Evolutionary conservation across 2,329 filamentous ascomycete species (phyloP).

Genomic region (Macrophomina pseudophaseolina): DNA sequence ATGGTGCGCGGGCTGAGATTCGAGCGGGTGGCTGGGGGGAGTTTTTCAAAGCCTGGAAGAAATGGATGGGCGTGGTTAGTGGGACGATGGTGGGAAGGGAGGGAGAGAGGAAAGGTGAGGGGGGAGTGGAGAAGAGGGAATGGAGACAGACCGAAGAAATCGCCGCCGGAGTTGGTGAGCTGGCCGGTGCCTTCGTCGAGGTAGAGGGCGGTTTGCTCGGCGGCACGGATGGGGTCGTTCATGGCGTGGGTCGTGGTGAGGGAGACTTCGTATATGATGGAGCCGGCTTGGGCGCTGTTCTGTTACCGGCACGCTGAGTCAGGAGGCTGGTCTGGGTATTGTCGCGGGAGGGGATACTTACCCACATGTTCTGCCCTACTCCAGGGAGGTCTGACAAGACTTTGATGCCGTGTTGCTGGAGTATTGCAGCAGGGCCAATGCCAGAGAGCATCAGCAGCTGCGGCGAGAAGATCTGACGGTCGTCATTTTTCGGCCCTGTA

Average conservation of each 20-base stretch:
- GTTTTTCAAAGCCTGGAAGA: slow-evolving; percentile 6
- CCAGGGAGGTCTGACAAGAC: slow-evolving; percentile 33
- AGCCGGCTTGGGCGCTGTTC: neutral
- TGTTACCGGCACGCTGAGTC: neutral
- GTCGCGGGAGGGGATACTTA: no score
- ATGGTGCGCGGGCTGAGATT: neutral
- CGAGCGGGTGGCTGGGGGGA: neutral
- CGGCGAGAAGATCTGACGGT: slow-evolving; percentile 35
- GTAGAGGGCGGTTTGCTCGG: neutral
- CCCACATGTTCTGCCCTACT: slow-evolving; percentile 36
- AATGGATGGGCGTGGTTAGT: neutral
- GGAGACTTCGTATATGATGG: neutral
- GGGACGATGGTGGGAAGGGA: neutral
- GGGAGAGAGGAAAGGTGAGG: no score
- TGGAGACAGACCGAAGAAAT: neutral
- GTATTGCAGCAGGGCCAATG: slow-evolving; percentile 36
- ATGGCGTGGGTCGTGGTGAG: neutral
- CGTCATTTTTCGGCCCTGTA: neutral
- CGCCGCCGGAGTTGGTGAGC: neutral
- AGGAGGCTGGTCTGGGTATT: no score
- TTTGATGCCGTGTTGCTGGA: slow-evolving; percentile 32
- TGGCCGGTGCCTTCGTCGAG: neutral
- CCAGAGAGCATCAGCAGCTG: slow-evolving; percentile 47
- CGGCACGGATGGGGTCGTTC: neutral
- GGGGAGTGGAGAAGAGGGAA: neutral